Evolutionary conservation across 2,329 filamentous ascomycete species (phyloP), one percentile per base, ranked within the genome.

Genomic region (Colletotrichum eleusines): DNA sequence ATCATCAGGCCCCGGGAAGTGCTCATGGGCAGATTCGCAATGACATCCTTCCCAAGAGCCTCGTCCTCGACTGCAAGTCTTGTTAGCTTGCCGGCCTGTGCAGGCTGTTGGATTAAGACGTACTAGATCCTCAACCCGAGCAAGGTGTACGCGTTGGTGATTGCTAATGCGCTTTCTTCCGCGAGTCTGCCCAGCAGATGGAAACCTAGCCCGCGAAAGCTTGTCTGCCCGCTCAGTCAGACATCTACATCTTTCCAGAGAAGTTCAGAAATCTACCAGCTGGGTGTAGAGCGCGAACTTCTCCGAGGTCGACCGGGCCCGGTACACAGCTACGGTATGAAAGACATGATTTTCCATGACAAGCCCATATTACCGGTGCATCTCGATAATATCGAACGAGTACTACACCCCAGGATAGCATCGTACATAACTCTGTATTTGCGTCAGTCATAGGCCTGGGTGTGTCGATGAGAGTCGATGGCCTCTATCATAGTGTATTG

Each of bases 331-430:
- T 81, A 78, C 35, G 82, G 79, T 20, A 74, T 72, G 59, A 82
- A 82, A 74, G 73, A 80, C 81, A 66, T 80, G 1, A 81, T 75
- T 66, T 82, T 80, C 14, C 79, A 72, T 0, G 44, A 82, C 78
- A 3, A 80, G 80, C 0, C 78, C 77, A 76, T 54, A 40, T 2
- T 59, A 7, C 28, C 61, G 28, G 60, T 69, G 54, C 74, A 85
- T 74, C 62, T 81, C 76, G 51, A 77, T 74, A 28, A 85, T 81
- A 66, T 83, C 79, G 74, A 79, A 82, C 18, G 77, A 82, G 70
- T 84, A 85, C 74, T 82, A 77, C 1, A 83, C 84, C 7, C 80
- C 7, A 80, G 75, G 51, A 82, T 65, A 26, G 84, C 76, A 65
- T 85, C 83, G 69, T 84, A 84, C 16, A 18, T 18, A 16, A 18